Base-by-base conservation (phyloP, 306 rosid genomes). In the Prunus dulcis region DNA sequence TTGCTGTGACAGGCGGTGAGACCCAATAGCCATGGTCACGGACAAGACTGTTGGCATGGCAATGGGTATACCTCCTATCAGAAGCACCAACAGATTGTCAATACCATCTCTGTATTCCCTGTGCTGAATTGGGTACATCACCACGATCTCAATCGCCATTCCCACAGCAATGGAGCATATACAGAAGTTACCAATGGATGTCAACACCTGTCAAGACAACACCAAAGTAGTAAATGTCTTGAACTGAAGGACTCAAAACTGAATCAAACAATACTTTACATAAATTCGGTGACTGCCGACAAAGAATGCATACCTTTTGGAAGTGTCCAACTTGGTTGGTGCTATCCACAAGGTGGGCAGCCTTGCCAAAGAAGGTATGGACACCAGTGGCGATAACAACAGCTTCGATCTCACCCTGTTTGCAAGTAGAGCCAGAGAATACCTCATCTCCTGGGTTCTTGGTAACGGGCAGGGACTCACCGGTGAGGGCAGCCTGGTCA, bases 21-120 rank as follows among this genome's bases (percentile, higher is more conserved):
- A 91, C 2, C 98, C 98, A 57, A 93, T 91, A 73, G 97, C 98
- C 98, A 93, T 93, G 78, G 98, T 93, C 30, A 93, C 98, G 5
- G 98, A 93, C 86, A 93, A 61, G 64, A 93, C 98, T 0, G 98
- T 93, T 67, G 98, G 98, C 98, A 93, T 93, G 49, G 98, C 98
- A 80, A 93, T 93, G 30, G 98, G 98, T 83, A 93, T 93, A 58
- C 98, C 98, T 69, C 98, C 98, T 5, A 93, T 93, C 64, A 93
- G 93, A 63, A 93, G 96, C 71, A 93, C 98, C 87, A 93, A 79
- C 73, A 93, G 82, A 71, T 93, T 93, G 84, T 93, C 98, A 69
- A 93, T 91, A 61, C 98, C 98, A 2, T 89, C 96, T 84, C 98
- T 93, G 66, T 93, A 93, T 55, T 89, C 53, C 74, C 98, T 88